These are phyloP conservation scores for Hericium coralloides DNA, from an alignment of 768 basidiomycete genomes.

Conservation along the genomic window DNA sequence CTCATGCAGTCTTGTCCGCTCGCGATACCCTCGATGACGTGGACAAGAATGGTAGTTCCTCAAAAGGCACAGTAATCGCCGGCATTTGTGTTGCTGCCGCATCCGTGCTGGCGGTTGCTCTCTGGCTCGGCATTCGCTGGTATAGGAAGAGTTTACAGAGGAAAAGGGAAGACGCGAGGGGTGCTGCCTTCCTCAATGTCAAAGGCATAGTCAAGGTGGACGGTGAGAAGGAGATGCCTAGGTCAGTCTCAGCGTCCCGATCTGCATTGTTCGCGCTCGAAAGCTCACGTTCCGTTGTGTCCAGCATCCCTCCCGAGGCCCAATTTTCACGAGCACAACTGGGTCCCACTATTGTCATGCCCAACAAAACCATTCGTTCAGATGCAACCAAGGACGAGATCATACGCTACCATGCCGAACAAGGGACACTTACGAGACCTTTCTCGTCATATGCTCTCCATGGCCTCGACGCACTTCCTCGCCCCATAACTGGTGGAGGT, in stretches of 20 bases:
- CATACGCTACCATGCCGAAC: conserved; percentile 34
- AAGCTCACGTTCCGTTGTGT: background rate
- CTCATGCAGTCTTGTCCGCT: background rate
- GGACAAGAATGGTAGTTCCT: background rate
- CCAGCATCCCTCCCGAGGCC: background rate
- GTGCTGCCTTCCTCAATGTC: conserved; percentile 38
- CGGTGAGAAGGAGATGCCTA: conserved; percentile 7
- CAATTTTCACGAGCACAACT: conserved; percentile 36
- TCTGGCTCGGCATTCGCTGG: conserved; percentile 36
- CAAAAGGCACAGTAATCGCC: conserved; percentile 32
- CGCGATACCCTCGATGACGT: conserved; percentile 1
- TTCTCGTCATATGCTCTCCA: conserved; percentile 34
- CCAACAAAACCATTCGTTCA: conserved; percentile 37
- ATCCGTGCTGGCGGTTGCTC: conserved; percentile 27
- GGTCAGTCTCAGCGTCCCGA: background rate
- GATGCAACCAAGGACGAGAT: conserved; percentile 32
- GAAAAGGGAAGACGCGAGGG: conserved; percentile 28
- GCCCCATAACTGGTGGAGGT: background rate
- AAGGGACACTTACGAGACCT: conserved; percentile 32
- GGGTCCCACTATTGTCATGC: conserved; percentile 41
- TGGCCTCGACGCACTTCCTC: background rate
- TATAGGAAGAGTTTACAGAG: conserved; percentile 31
- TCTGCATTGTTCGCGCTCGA: background rate
- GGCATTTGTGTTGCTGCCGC: conserved; percentile 42
- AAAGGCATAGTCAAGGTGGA: conserved; percentile 36